phyloP scores from a whole-genome alignment of 768 basidiomycete genomes.

The Pleurotus sapidus region DNA sequence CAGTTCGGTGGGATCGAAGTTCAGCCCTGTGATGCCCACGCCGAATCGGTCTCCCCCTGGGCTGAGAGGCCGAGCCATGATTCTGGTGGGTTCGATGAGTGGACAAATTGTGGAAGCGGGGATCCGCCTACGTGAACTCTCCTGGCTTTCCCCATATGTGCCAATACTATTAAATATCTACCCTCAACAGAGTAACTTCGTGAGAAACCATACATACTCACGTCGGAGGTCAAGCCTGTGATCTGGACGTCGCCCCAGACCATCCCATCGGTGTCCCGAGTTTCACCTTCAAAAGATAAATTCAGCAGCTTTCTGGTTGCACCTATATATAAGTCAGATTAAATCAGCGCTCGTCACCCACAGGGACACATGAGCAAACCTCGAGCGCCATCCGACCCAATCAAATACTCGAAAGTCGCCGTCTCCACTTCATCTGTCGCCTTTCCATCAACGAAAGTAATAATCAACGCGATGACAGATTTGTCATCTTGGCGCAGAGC shows the following conservation, averaged over 20 bases:
- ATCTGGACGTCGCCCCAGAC: slow-evolving; percentile 22
- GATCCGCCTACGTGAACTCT: slow-evolving; percentile 11
- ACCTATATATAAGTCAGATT: slow-evolving; percentile 7
- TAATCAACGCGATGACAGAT: slow-evolving; percentile 12
- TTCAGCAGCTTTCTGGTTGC: slow-evolving; percentile 16
- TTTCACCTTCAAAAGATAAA: slow-evolving; percentile 20
- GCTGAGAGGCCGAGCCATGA: slow-evolving; percentile 14
- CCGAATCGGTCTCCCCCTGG: slow-evolving; percentile 11
- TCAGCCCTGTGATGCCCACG: slow-evolving; percentile 16
- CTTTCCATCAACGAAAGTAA: slow-evolving; percentile 9
- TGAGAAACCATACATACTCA: background rate
- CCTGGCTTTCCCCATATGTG: slow-evolving; percentile 18
- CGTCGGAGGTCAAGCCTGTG: slow-evolving; percentile 15
- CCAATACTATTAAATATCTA: slow-evolving; percentile 12
- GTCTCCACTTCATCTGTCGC: slow-evolving; percentile 10
- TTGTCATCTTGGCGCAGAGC: slow-evolving; percentile 13
- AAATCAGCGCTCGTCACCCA: background rate
- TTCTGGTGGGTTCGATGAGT: slow-evolving; percentile 5
- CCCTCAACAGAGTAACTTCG: background rate
- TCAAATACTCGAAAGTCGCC: slow-evolving; percentile 11
- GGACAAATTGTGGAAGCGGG: background rate
- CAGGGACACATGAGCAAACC: slow-evolving; percentile 7
- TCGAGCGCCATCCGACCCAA: slow-evolving; percentile 18
- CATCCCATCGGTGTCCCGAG: slow-evolving; percentile 20
- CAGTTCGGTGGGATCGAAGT: slow-evolving; percentile 15